Base-by-base conservation (phyloP, 345 rosid species). In the Camelina neglecta region DNA sequence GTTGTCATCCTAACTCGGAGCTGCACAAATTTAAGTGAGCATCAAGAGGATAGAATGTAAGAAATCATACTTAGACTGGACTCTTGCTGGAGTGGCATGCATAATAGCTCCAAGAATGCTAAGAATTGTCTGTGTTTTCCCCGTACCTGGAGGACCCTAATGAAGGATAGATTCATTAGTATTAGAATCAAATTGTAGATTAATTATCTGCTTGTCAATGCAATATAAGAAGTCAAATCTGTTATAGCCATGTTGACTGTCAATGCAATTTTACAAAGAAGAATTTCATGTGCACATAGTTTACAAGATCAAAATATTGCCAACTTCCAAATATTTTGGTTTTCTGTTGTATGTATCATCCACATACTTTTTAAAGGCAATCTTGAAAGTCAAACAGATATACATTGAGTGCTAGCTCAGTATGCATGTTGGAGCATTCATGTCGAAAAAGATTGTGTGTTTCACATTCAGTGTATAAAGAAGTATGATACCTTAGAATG, bases 111-210 rank as follows among this genome's bases (percentile, higher is more conserved):
- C 91, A 38, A 95, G 88, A 69, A 95, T 87, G 18, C 96, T 91
- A 75, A 95, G 93, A 80, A 95, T 92, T 38, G 99, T 92, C 85
- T 95, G 97, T 57, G 97, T 95, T 81, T 95, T 95, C 70, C 99
- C 99, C 7, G 97, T 95, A 77, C 99, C 99, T 65, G 99, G 99
- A 41, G 99, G 99, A 10, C 99, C 99, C 99, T 94, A 78, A 50
- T 82, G 65, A 76, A 80, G 29, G 36, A 69, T 41, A 24, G 35
- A 69, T 8, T 55, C 62, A 69, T 60, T 65, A 58, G 44, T 60
- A 54, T 33, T 44, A 4, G 1, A 51, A 72, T 66, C 51, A 60
- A 65, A 51, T 16, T 45, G 36, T 31, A 56, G 26, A 21, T 65
- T 31, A 55, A 48, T 65, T 67, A 72, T 58, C 51, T 57, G 33